phyloP scores from a whole-genome alignment of 495 filamentous ascomycete species.

The Penicillium ucsense region DNA sequence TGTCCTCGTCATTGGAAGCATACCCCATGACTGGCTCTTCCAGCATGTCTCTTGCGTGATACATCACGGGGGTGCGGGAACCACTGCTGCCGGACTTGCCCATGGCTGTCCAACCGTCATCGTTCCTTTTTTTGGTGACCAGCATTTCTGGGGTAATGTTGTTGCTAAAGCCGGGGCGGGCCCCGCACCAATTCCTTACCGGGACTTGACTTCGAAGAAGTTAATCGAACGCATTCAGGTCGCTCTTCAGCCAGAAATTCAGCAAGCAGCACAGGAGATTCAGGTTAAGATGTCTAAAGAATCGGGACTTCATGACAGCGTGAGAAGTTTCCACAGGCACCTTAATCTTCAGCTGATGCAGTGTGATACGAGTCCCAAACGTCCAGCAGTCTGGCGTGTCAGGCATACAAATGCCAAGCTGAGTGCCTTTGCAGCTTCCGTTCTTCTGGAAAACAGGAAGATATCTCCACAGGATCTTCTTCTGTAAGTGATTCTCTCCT shows the following conservation, averaged over 20 bases:
- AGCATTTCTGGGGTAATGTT: conserved; percentile 72
- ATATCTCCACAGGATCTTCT: not conserved
- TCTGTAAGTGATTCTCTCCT: not conserved
- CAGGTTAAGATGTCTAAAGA: not conserved
- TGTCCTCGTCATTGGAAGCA: conserved; percentile 44
- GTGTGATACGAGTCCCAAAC: not conserved
- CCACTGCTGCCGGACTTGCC: conserved; percentile 47
- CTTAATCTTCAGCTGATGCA: not conserved
- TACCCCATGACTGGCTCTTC: conserved; percentile 56
- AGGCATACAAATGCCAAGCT: not conserved
- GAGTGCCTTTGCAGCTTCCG: not conserved
- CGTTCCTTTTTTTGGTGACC: conserved; percentile 58
- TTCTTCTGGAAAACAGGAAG: not conserved
- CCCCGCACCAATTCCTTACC: conserved; percentile 50
- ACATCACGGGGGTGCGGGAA: conserved; percentile 54
- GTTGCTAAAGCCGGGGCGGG: conserved; percentile 50
- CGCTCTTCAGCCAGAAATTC: not conserved
- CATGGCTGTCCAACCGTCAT: conserved; percentile 45
- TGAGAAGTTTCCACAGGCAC: not conserved
- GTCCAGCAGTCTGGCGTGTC: not conserved
- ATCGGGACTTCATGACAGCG: not conserved
- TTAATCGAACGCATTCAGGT: conserved; percentile 20
- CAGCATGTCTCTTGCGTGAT: conserved; percentile 47
- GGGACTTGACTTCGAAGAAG: conserved; percentile 41
- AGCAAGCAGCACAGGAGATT: not conserved